Evolutionary conservation across 83 land plant genomes (phyloP).

Genomic region (Larix sibirica): DNA sequence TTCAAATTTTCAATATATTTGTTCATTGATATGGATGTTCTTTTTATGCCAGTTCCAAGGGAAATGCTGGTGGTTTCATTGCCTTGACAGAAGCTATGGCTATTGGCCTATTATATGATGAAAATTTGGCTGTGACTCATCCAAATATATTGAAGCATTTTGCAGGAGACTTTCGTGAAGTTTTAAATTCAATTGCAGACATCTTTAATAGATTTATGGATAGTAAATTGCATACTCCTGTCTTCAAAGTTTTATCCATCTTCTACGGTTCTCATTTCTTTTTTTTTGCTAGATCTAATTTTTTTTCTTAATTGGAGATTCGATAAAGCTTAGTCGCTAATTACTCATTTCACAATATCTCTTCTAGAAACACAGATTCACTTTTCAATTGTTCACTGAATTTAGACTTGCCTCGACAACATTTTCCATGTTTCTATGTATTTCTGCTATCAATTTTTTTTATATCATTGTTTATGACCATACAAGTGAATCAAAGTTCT

Average conservation of each 20-base stretch:
- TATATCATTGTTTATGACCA: too few species aligned
- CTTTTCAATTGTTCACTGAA: too few species aligned
- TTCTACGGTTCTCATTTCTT: constrained; percentile 54
- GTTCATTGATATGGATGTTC: constrained; percentile 52
- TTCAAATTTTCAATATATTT: constrained; percentile 83
- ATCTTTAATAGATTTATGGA: constrained; percentile 94
- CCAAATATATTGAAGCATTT: constrained; percentile 59
- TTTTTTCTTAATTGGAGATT: too few species aligned
- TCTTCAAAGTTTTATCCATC: constrained; percentile 88
- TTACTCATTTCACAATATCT: neutral
- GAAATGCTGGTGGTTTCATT: constrained; percentile 59
- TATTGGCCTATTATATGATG: constrained; percentile 42
- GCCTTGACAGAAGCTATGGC: constrained; percentile 39
- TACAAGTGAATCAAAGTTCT: too few species aligned
- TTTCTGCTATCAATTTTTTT: too few species aligned
- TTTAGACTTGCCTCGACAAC: too few species aligned
- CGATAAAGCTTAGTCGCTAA: neutral
- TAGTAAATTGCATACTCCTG: constrained; percentile 93
- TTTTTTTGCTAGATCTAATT: too few species aligned
- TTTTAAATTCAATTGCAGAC: constrained; percentile 95
- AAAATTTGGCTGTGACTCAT: constrained; percentile 61
- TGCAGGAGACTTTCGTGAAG: constrained; percentile 82
- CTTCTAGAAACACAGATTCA: neutral
- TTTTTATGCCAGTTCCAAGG: constrained; percentile 72
- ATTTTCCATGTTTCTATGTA: too few species aligned